A percentile compares a stretch with the other conserved stretches of the same genome.
These are phyloP conservation scores for Didymella arachidicola DNA, from an alignment of 2,329 filamentous ascomycete species.

Conservation along the genomic window DNA sequence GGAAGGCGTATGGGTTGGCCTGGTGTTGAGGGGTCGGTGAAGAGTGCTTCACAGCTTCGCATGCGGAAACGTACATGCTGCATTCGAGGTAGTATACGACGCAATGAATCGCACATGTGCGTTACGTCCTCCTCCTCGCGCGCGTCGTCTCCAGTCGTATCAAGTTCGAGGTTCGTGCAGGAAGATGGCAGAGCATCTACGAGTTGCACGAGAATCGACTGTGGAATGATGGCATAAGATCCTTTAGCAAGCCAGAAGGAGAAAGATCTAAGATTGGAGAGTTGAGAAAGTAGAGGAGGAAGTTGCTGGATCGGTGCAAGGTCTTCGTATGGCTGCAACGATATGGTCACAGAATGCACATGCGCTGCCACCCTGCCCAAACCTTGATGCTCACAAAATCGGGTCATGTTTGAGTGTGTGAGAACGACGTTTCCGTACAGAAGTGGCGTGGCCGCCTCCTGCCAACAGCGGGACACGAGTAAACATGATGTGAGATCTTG, in stretches of 20 bases:
- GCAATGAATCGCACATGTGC: constrained; percentile 2
- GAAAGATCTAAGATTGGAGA: neutral
- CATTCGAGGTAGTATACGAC: constrained; percentile 1
- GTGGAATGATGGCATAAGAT: neutral
- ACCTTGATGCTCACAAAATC: neutral
- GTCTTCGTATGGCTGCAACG: neutral
- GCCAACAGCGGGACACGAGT: neutral
- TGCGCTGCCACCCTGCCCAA: neutral
- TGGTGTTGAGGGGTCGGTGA: neutral
- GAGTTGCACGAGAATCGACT: neutral
- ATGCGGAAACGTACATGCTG: constrained; percentile 7
- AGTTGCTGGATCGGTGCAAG: neutral
- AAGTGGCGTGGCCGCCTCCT: constrained; percentile 1
- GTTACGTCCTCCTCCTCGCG: neutral
- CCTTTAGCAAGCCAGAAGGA: neutral
- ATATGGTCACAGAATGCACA: neutral
- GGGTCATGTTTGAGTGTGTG: neutral
- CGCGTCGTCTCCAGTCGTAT: neutral
- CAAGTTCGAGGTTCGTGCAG: constrained; percentile 1
- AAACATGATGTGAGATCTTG: constrained; percentile 4
- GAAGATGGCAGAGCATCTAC: neutral
- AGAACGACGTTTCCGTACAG: constrained; percentile 4
- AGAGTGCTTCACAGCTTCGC: constrained; percentile 1
- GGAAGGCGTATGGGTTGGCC: neutral
- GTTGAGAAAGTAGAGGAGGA: neutral